Percentiles rank a stretch among this genome's conserved stretches.
Conservation (phyloP, 805 yeast species). For the Yamadazyma kitorensis region DNA sequence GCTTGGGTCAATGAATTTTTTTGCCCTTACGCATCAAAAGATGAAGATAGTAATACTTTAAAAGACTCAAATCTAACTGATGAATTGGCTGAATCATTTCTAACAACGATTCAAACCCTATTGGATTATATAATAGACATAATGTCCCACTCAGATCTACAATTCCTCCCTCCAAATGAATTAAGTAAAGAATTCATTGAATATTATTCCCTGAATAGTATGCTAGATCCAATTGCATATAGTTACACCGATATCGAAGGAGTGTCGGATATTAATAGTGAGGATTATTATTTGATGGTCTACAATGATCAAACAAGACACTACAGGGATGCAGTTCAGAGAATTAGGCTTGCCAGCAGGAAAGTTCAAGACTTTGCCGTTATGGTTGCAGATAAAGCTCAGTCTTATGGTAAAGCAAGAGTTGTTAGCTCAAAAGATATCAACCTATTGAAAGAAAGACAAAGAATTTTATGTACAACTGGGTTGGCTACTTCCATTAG, state of each 20-base stretch:
- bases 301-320: slow-evolving; percentile 83
- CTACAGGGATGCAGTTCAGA: slow-evolving; percentile 65
- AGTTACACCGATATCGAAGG: slow-evolving; percentile 30
- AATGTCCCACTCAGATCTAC: slow-evolving; percentile 47
- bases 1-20: slow-evolving; percentile 62
- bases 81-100: slow-evolving; percentile 38
- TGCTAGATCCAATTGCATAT: slow-evolving; percentile 43
- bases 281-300: slow-evolving; percentile 52
- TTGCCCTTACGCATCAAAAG: slow-evolving; percentile 41
- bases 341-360: slow-evolving; percentile 61
- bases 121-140: slow-evolving; percentile 65
- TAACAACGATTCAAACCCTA: slow-evolving; percentile 41
- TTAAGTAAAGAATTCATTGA: slow-evolving; percentile 21
- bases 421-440: slow-evolving; percentile 59
- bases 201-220: slow-evolving; percentile 27
- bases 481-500: slow-evolving; percentile 68
- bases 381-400: slow-evolving; percentile 67
- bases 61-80: slow-evolving; percentile 33
- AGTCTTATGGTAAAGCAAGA: slow-evolving; percentile 63
- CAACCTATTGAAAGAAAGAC: slow-evolving; percentile 48
- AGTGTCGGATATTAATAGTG: slow-evolving; percentile 33
- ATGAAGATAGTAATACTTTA: slow-evolving; percentile 4
- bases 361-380: slow-evolving; percentile 63
- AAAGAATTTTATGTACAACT: slow-evolving; percentile 55
- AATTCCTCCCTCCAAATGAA: slow-evolving; percentile 29